Evolutionary conservation across 2,329 filamentous ascomycete species (phyloP).

Genomic region (Cladosporium sp.): DNA sequence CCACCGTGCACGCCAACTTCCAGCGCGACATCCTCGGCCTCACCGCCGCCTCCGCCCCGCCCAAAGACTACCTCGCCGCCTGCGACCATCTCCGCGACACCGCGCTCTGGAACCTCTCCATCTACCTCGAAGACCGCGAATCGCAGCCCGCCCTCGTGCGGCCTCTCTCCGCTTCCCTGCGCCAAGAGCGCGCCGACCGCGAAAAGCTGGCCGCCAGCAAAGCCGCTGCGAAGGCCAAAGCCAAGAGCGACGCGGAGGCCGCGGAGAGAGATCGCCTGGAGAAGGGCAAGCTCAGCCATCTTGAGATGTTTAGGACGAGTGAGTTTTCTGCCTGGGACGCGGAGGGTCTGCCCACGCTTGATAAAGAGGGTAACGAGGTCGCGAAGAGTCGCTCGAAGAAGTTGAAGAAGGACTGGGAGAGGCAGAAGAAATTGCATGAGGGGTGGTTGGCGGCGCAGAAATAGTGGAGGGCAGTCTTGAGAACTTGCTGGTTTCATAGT

Average conservation of each 20-base stretch:
- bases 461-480: background rate
- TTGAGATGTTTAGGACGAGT: slow-evolving; percentile 54
- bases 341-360: slow-evolving; percentile 73
- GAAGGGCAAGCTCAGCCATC: slow-evolving; percentile 54
- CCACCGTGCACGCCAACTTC: slow-evolving; percentile 46
- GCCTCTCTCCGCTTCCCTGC: slow-evolving; percentile 50
- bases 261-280: slow-evolving; percentile 47
- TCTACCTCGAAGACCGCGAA: slow-evolving; percentile 82
- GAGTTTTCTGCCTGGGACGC: slow-evolving; percentile 78
- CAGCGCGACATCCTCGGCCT: slow-evolving; percentile 61
- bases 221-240: slow-evolving; percentile 43
- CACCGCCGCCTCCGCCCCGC: slow-evolving; percentile 45
- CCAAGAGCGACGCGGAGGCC: slow-evolving; percentile 49
- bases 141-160: slow-evolving; percentile 68
- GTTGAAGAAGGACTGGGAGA: slow-evolving; percentile 83
- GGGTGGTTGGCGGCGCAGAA: slow-evolving; percentile 39
- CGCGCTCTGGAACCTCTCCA: slow-evolving; percentile 74
- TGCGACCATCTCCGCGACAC: slow-evolving; percentile 79
- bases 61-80: slow-evolving; percentile 69
- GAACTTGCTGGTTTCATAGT: background rate
- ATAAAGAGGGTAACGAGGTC: slow-evolving; percentile 73
- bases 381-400: slow-evolving; percentile 78
- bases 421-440: slow-evolving; percentile 80
- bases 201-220: slow-evolving; percentile 51
- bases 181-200: slow-evolving; percentile 50